Base-by-base conservation (phyloP, 805 yeast species). In the Blastobotrys chiropterorum region DNA sequence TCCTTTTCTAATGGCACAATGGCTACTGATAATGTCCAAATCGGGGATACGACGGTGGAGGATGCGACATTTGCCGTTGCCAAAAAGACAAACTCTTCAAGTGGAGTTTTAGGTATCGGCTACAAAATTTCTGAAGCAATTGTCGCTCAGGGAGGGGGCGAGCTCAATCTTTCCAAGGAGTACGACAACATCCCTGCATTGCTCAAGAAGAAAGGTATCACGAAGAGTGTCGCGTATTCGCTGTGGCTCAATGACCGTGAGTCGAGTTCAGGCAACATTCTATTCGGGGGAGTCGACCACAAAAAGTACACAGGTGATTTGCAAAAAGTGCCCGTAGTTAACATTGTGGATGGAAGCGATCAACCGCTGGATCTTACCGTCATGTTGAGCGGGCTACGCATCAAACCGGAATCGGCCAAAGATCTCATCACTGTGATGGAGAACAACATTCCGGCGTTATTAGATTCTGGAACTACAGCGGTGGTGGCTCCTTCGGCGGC, bases 161-260 rank as follows among this genome's bases (percentile, higher is more conserved):
- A 5, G 34, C n/a, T 11, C 26, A 34, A 42, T 26, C 34, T 26
- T 5, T 55, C 58, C 14, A 46, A 46, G 38, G n/a, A 15, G n/a
- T 87, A 87, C 66, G 73, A 76, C 49, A 87, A 88, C 64, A 68
- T 87, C 47, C 95, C 95, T 0, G 59, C 72, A 41, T 75, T 77
- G 52, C 65, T 87, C 72, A 81, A 75, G 48, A 57, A 67, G 30
- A 75, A 68, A 42, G 80, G 80, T 1, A 48, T 64, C 34, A 77
- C 75, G 55, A 59, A 63, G 45, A 64, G 71, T 45, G 60, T 59
- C 26, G 72, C 76, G 14, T 78, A 75, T 65, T 76, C 81, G 22
- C 66, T 78, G 53, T 78, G 71, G 64, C 66, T 78, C 56, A 68
- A 72, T 51, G 64, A 65, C 16, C 49, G 55, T 2, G 52, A 62